Percentiles rank a stretch among this genome's conserved stretches.
Evolutionary conservation across 345 rosid genomes (phyloP).

Genomic region (Citrus unshiu): DNA sequence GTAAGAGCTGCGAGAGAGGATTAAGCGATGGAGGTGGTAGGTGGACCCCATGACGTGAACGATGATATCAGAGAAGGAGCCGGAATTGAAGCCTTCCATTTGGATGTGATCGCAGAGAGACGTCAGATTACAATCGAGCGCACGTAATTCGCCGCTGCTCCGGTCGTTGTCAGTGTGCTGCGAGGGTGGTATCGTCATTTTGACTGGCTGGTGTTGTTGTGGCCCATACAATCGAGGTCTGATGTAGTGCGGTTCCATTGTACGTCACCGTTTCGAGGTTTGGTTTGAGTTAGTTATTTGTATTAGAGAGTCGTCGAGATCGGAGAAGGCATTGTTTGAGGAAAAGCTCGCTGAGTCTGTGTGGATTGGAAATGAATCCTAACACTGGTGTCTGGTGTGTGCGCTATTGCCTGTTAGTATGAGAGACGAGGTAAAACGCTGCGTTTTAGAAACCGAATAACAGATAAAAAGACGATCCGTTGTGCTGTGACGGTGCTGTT

Average conservation of each 20-base stretch:
- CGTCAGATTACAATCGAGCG: constrained; percentile 77
- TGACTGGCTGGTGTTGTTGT: constrained; percentile 27
- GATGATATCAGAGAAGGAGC: constrained; percentile 85
- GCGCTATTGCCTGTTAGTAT: not conserved
- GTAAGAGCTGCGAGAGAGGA: constrained; percentile 90
- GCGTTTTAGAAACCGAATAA: not conserved
- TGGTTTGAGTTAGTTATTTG: not conserved
- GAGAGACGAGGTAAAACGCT: not conserved
- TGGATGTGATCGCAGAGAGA: constrained; percentile 95
- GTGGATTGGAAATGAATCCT: not conserved
- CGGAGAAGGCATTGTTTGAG: constrained; percentile 15
- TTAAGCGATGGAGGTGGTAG: constrained; percentile 86
- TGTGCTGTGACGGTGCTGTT: not conserved
- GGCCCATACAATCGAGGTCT: constrained; percentile 39
- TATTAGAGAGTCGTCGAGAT: not conserved
- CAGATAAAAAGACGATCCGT: not conserved
- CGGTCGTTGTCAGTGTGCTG: constrained; percentile 64
- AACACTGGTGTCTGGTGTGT: not conserved
- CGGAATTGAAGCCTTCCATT: constrained; percentile 75
- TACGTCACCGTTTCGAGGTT: not conserved
- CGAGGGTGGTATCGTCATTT: constrained; percentile 41
- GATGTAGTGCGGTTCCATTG: constrained; percentile 31
- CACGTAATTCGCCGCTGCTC: constrained; percentile 63
- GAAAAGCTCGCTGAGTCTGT: not conserved
- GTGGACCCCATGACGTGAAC: constrained; percentile 85